Percentiles rank a stretch among this genome's conserved stretches.
These are phyloP conservation scores for Syzygium jambos DNA, from an alignment of 345 rosid genomes.

Conservation along the genomic window DNA sequence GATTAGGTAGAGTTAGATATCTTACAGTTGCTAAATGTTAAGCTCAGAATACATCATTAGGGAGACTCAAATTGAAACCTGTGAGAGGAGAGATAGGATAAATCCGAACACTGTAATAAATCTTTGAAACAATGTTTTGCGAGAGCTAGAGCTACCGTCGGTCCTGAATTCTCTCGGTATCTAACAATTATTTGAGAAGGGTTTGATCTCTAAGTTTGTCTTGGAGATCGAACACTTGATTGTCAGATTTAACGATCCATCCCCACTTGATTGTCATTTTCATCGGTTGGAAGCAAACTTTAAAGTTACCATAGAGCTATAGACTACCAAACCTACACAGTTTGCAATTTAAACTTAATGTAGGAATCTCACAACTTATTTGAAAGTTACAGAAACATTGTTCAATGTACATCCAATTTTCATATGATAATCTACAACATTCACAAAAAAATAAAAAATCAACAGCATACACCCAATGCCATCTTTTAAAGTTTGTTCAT, in stretches of 20 bases:
- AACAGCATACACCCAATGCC: conserved; percentile 69
- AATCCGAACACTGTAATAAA: too few species aligned
- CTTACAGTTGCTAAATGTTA: neutral
- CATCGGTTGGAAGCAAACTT: neutral
- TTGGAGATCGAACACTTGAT: neutral
- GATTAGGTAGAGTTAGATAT: neutral
- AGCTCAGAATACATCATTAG: neutral
- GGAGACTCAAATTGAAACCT: too few species aligned
- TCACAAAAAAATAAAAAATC: conserved; percentile 8
- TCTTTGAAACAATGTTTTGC: neutral
- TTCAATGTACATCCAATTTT: neutral
- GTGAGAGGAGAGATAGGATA: too few species aligned
- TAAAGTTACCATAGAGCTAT: neutral
- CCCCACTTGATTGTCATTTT: neutral
- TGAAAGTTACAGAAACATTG: neutral
- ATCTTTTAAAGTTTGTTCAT: conserved; percentile 94
- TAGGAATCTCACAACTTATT: neutral
- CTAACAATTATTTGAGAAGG: neutral
- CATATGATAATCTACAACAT: conserved; percentile 13
- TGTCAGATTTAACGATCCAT: neutral
- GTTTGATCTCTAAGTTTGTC: neutral
- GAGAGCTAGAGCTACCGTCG: neutral
- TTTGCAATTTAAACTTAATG: neutral
- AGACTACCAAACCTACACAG: neutral
- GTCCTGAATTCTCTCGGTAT: neutral